Conservation (phyloP, 805 yeast species). For the Debaryomyces castellii region DNA sequence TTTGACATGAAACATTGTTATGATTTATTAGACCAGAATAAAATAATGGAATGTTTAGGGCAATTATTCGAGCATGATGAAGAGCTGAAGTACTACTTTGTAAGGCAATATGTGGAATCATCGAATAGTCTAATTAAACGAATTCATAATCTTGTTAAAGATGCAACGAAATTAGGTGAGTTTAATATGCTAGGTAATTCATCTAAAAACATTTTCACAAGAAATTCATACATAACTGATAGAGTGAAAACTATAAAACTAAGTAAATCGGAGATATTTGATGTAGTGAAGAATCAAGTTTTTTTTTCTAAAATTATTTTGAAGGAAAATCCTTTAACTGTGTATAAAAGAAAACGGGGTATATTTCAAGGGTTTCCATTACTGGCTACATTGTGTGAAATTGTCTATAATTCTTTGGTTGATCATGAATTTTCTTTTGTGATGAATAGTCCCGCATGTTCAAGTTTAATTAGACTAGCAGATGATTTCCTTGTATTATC, state of each 20-base stretch:
- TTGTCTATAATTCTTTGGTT: conserved; percentile 65
- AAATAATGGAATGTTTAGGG: conserved; percentile 34
- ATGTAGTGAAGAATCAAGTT: conserved; percentile 52
- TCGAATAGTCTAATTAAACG: conserved; percentile 7
- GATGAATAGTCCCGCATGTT: conserved; percentile 13
- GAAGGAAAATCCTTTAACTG: conserved; percentile 25
- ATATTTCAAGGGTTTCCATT: conserved; percentile 83
- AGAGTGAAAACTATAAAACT: conserved; percentile 32
- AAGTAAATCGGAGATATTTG: conserved; percentile 43
- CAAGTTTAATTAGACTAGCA: conserved; percentile 61
- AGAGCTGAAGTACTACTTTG: conserved; percentile 15
- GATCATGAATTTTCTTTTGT: conserved; percentile 28
- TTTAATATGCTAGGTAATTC: conserved; percentile 10
- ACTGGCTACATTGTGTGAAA: conserved; percentile 72
- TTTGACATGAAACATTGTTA: conserved; percentile 79
- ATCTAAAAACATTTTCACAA: neutral
- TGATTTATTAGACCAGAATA: conserved; percentile 61
- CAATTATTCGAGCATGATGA: conserved; percentile 24
- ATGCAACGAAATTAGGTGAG: conserved; percentile 13
- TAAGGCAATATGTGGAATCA: conserved; percentile 17
- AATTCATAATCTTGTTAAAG: conserved; percentile 11
- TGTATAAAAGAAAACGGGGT: conserved; percentile 56
- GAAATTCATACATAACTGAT: conserved; percentile 11
- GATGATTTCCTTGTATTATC: conserved; percentile 85
- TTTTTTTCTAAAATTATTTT: conserved; percentile 46